These are phyloP conservation scores for Diplodia intermedia DNA, from an alignment of 2,329 filamentous ascomycete species.

Conservation along the genomic window DNA sequence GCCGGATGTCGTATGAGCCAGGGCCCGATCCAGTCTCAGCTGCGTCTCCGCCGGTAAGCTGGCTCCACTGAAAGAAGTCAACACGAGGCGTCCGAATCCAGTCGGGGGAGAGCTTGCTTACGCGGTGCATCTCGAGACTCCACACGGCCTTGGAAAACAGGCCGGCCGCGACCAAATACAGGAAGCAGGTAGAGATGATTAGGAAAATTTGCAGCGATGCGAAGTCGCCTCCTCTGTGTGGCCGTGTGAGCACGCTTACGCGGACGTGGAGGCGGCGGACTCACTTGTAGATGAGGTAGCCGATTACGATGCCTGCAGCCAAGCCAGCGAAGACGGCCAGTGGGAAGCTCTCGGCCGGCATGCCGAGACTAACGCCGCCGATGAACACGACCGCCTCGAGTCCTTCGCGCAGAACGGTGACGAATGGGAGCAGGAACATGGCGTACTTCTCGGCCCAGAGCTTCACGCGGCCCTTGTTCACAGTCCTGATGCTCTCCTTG, in stretches of 20 bases:
- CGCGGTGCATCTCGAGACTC: conserved; percentile 70
- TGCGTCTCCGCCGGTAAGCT: conserved; percentile 67
- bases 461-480: conserved; percentile 60
- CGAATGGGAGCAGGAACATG: conserved; percentile 85
- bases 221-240: conserved; percentile 64
- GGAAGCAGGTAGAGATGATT: conserved; percentile 79
- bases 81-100: conserved; percentile 24
- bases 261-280: conserved; percentile 39
- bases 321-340: conserved; percentile 77
- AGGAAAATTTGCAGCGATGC: conserved; percentile 76
- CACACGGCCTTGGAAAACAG: conserved; percentile 80
- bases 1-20: conserved; percentile 79
- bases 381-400: conserved; percentile 88
- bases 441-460: conserved; percentile 76
- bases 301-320: conserved; percentile 69
- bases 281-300: conserved; percentile 80
- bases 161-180: conserved; percentile 84
- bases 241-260: not conserved
- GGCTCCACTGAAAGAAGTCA: conserved; percentile 62
- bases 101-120: conserved; percentile 35
- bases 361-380: conserved; percentile 78
- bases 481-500: conserved; percentile 52
- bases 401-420: conserved; percentile 86
- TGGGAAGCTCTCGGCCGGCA: conserved; percentile 78
- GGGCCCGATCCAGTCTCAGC: conserved; percentile 70